Conservation (phyloP, 148 eudicot species). For the Persicaria maculosa region DNA sequence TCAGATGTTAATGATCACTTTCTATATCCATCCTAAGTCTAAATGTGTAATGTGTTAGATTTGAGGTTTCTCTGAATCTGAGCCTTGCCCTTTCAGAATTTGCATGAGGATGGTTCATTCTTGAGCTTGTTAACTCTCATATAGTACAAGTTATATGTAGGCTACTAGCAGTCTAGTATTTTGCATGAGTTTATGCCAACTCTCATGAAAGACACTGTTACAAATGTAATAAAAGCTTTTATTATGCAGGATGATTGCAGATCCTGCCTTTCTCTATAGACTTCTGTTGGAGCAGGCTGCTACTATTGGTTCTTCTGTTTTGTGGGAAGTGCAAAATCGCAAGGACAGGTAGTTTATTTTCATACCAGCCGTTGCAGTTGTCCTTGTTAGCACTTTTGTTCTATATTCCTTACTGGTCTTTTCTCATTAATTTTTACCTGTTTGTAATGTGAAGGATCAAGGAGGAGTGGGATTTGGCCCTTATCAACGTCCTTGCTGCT, state of each 20-base stretch:
- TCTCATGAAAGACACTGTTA: not conserved
- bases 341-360: slow-evolving; percentile 54
- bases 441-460: slow-evolving; percentile 56
- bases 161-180: too few species aligned
- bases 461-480: slow-evolving; percentile 97
- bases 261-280: slow-evolving; percentile 82
- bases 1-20: not conserved
- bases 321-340: slow-evolving; percentile 80
- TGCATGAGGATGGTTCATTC: not conserved
- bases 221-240: not conserved
- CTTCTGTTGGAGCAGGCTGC: slow-evolving; percentile 83
- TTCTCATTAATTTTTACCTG: slow-evolving; percentile 3
- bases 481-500: slow-evolving; percentile 78
- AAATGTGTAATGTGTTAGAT: not conserved
- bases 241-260: slow-evolving; percentile 87
- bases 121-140: not conserved
- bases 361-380: slow-evolving; percentile 1
- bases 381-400: not conserved
- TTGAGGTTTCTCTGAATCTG: not conserved
- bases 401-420: not conserved
- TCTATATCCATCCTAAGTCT: not conserved
- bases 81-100: not conserved
- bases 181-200: not conserved
- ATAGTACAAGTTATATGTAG: not conserved
- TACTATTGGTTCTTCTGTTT: slow-evolving; percentile 72